Conservation (phyloP, 2,329 filamentous ascomycete species). For the Cladosporium sp. region DNA sequence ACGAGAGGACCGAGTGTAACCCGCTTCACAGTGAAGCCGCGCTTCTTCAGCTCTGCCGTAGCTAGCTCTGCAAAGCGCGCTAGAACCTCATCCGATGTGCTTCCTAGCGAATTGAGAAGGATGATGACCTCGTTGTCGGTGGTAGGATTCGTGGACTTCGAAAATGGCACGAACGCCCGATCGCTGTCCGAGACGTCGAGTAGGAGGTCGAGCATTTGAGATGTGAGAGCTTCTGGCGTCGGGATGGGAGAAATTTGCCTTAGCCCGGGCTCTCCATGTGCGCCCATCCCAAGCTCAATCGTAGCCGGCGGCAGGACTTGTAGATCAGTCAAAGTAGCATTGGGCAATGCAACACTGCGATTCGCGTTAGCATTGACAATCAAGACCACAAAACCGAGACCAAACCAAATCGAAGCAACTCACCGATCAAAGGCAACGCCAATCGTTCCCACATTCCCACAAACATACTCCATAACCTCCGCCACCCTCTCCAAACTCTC, state of each 20-base stretch:
- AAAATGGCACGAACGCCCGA: constrained; percentile 35
- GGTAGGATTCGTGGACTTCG: constrained; percentile 25
- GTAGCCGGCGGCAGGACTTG: constrained; percentile 51
- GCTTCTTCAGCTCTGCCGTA: constrained; percentile 25
- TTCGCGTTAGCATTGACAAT: background rate
- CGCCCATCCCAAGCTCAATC: constrained; percentile 62
- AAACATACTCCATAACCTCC: constrained; percentile 36
- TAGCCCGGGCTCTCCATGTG: constrained; percentile 63
- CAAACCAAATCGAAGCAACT: constrained; percentile 6
- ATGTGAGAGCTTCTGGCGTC: constrained; percentile 28
- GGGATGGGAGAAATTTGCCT: constrained; percentile 50
- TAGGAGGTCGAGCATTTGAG: constrained; percentile 34
- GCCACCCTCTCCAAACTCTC: constrained; percentile 31
- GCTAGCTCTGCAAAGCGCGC: constrained; percentile 34
- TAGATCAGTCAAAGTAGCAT: constrained; percentile 57
- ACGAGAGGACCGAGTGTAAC: constrained; percentile 33
- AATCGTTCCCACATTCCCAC: constrained; percentile 33
- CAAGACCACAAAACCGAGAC: background rate
- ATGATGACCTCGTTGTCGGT: constrained; percentile 32
- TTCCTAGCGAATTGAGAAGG: constrained; percentile 34
- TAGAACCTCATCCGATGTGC: constrained; percentile 34
- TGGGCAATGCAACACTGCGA: constrained; percentile 33
- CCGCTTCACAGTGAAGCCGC: constrained; percentile 31
- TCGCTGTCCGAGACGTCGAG: constrained; percentile 32
- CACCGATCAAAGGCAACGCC: constrained; percentile 34